A percentile compares a stretch with the other conserved stretches of the same genome.
These are phyloP conservation scores for Phytophthora citricola DNA, from an alignment of 352 stramenopile species.

Conservation along the genomic window DNA sequence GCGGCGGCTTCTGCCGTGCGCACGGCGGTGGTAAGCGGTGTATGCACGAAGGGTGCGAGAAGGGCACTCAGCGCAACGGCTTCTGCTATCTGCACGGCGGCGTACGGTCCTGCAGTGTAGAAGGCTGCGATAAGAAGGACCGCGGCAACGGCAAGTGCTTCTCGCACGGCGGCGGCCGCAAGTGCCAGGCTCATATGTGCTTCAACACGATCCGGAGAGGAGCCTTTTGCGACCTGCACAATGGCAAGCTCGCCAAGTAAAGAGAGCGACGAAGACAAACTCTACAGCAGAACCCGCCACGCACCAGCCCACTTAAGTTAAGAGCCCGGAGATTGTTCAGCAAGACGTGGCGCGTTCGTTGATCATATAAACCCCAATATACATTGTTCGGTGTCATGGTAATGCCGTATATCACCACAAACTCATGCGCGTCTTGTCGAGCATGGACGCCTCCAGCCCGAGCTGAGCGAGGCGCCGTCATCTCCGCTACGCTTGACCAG, in stretches of 20 bases:
- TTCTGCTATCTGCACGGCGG: slow-evolving; percentile 85
- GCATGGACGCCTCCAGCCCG: neutral
- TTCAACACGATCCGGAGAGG: slow-evolving; percentile 72
- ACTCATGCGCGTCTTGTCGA: neutral
- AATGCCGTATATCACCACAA: neutral
- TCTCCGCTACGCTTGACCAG: neutral
- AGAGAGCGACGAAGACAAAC: slow-evolving; percentile 3
- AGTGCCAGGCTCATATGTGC: slow-evolving; percentile 71
- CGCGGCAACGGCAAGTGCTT: slow-evolving; percentile 88
- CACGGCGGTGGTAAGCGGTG: slow-evolving; percentile 86
- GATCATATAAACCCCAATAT: slow-evolving; percentile 21
- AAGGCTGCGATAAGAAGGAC: slow-evolving; percentile 83
- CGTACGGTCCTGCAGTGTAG: slow-evolving; percentile 72
- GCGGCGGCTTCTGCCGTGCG: slow-evolving; percentile 75
- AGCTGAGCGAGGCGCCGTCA: neutral
- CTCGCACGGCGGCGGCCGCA: slow-evolving; percentile 73
- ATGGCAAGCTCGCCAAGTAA: slow-evolving; percentile 36
- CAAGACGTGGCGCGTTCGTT: slow-evolving; percentile 26
- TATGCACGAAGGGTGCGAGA: slow-evolving; percentile 74
- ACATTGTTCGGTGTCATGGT: slow-evolving; percentile 15
- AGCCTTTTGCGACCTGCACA: slow-evolving; percentile 65
- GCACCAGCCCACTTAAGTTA: slow-evolving; percentile 38
- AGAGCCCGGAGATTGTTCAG: slow-evolving; percentile 32
- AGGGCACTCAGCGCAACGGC: slow-evolving; percentile 81
- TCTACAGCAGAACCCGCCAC: slow-evolving; percentile 12